These are phyloP conservation scores for Symmetrospora coprosmae DNA, from an alignment of 768 basidiomycete species.

Conservation along the genomic window DNA sequence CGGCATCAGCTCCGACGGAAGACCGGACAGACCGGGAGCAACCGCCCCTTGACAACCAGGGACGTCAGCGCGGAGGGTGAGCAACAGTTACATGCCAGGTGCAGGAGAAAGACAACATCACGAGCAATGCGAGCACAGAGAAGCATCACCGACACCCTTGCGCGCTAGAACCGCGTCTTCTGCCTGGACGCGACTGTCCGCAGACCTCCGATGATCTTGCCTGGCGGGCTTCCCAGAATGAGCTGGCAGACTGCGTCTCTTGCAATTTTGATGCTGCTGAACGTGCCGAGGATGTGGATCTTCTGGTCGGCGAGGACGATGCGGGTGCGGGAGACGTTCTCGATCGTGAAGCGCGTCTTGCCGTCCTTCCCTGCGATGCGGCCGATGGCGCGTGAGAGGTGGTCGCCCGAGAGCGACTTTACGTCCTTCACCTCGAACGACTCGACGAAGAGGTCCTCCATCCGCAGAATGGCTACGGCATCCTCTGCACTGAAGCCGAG, in stretches of 20 bases:
- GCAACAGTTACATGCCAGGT: too few relatives aligned
- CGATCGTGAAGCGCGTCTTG: conserved; percentile 96
- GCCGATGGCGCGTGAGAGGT: conserved; percentile 95
- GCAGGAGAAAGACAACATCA: too few relatives aligned
- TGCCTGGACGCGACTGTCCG: too few relatives aligned
- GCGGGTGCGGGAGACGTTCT: conserved; percentile 91
- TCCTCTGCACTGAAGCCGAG: conserved; percentile 97
- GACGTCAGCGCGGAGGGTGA: too few relatives aligned
- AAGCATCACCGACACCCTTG: too few relatives aligned
- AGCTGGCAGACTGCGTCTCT: conserved; percentile 81
- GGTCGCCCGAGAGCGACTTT: conserved; percentile 93
- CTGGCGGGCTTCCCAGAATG: conserved; percentile 87
- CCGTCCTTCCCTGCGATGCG: conserved; percentile 98
- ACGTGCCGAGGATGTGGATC: conserved; percentile 96
- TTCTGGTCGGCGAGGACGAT: conserved; percentile 96
- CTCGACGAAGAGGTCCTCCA: conserved; percentile 95
- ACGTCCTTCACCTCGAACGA: conserved; percentile 47
- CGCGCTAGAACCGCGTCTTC: too few relatives aligned
- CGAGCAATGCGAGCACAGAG: too few relatives aligned
- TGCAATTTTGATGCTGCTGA: conserved; percentile 96
- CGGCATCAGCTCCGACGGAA: too few relatives aligned
- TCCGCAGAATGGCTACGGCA: conserved; percentile 78
- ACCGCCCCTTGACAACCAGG: too few relatives aligned
- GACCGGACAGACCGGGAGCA: too few relatives aligned
- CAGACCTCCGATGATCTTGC: too few relatives aligned